A percentile compares a stretch with the other conserved stretches of the same genome.
phyloP scores from a whole-genome alignment of 2,329 filamentous ascomycete genomes.

The Huntiella bhutanensis region DNA sequence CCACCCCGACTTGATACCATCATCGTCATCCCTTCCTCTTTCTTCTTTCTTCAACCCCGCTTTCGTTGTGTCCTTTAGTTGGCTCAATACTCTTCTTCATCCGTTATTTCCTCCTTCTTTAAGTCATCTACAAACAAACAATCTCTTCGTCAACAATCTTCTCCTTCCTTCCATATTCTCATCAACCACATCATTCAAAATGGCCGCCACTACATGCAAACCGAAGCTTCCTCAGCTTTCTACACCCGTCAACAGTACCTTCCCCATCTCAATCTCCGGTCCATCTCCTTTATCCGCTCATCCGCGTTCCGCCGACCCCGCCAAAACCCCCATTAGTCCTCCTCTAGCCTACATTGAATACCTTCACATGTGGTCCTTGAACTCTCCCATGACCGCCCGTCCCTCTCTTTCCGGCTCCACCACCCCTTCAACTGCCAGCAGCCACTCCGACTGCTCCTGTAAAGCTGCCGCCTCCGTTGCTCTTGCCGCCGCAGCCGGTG shows the following conservation, averaged over 20 bases:
- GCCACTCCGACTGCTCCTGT: constrained; percentile 37
- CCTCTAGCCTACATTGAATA: constrained; percentile 85
- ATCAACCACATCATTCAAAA: constrained; percentile 5
- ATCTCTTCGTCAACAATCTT: not conserved
- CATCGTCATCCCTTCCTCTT: not conserved
- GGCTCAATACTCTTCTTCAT: not conserved
- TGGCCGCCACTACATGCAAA: constrained; percentile 21
- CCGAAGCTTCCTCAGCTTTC: constrained; percentile 43
- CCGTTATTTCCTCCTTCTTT: not conserved
- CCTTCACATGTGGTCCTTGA: constrained; percentile 62
- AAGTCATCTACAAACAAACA: not conserved
- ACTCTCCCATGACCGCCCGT: constrained; percentile 43
- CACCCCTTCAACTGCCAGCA: constrained; percentile 26
- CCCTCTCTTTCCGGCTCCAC: constrained; percentile 29
- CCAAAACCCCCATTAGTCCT: constrained; percentile 85
- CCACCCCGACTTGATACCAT: not conserved
- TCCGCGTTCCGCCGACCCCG: constrained; percentile 29
- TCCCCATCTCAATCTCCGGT: constrained; percentile 42
- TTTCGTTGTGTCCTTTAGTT: not conserved
- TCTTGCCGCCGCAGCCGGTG: constrained; percentile 9
- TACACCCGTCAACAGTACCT: constrained; percentile 43
- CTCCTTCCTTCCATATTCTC: not conserved
- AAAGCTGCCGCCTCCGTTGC: constrained; percentile 26
- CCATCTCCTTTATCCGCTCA: constrained; percentile 45
- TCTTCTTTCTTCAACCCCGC: not conserved